phyloP scores from a whole-genome alignment of 345 rosid genomes.

The Bruguiera parviflora region DNA sequence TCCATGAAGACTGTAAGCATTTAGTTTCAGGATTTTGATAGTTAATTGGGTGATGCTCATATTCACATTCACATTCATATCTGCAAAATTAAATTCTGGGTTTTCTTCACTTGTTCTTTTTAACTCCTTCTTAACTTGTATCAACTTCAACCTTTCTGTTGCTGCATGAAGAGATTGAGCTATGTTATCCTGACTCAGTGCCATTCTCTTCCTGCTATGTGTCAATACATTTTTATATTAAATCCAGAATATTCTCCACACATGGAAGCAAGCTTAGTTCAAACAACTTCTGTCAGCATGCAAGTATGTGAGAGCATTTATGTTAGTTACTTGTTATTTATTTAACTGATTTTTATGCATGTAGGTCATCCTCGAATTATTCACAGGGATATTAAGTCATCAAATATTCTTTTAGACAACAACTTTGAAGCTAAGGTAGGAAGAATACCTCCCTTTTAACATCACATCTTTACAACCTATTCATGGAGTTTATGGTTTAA shows the following conservation, averaged over 20 bases:
- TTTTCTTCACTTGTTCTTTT: neutral
- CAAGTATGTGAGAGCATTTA: neutral
- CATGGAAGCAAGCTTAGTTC: no score
- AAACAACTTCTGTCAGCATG: no score
- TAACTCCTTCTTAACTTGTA: neutral
- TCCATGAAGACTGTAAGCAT: constrained; percentile 91
- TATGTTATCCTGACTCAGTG: no score
- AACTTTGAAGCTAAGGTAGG: constrained; percentile 83
- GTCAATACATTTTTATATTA: no score
- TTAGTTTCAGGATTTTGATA: constrained; percentile 9
- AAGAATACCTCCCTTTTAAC: constrained; percentile 7
- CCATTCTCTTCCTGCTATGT: no score
- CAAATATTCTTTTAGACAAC: constrained; percentile 87
- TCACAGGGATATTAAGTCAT: constrained; percentile 95
- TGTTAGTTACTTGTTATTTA: constrained; percentile 8
- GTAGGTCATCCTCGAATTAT: constrained; percentile 90
- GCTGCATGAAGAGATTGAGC: no score
- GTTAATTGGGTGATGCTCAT: neutral
- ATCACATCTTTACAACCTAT: constrained; percentile 7
- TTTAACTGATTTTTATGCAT: constrained; percentile 10
- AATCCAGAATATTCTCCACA: no score
- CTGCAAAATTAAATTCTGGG: neutral
- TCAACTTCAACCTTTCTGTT: neutral
- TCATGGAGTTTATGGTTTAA: constrained; percentile 19
- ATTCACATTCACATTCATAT: neutral